phyloP scores from a whole-genome alignment of 805 yeast species.

The Sugiyamaella mastotermitis region DNA sequence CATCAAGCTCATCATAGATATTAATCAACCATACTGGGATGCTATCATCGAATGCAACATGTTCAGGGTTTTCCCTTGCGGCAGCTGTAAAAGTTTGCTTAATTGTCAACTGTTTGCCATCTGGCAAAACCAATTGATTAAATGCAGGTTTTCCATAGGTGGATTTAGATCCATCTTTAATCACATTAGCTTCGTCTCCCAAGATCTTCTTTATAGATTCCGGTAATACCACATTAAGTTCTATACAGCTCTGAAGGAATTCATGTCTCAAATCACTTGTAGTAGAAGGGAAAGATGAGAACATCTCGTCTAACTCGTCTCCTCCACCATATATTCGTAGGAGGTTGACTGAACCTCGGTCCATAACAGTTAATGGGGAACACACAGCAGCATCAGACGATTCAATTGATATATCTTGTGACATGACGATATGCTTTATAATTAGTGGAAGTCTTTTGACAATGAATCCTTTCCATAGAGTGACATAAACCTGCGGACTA shows the following conservation, averaged over 20 bases:
- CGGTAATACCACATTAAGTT: conserved; percentile 37
- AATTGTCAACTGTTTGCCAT: conserved; percentile 26
- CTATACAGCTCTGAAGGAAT: conserved; percentile 41
- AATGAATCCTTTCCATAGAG: conserved; percentile 43
- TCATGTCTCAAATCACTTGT: conserved; percentile 46
- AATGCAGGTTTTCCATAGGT: conserved; percentile 10
- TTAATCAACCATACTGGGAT: conserved; percentile 45
- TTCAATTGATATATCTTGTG: conserved; percentile 4
- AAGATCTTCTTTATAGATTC: conserved; percentile 25
- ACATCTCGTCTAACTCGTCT: conserved; percentile 42
- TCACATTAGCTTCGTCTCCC: conserved; percentile 19
- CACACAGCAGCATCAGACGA: conserved; percentile 20
- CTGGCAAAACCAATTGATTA: conserved; percentile 14
- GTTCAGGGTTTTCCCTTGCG: conserved; percentile 39
- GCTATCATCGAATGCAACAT: conserved; percentile 47
- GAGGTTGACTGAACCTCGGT: conserved; percentile 32
- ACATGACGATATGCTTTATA: conserved; percentile 31
- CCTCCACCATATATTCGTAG: conserved; percentile 33
- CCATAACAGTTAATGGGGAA: conserved; percentile 30
- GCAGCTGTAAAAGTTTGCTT: conserved; percentile 24
- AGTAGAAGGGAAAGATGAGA: conserved; percentile 44
- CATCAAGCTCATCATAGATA: conserved; percentile 41
- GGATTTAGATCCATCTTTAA: conserved; percentile 5
- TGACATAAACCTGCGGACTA: conserved; percentile 27
- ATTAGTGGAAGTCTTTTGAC: conserved; percentile 43